phyloP scores from a whole-genome alignment of 352 stramenopile genomes.

The Globisporangium carolinianum region DNA sequence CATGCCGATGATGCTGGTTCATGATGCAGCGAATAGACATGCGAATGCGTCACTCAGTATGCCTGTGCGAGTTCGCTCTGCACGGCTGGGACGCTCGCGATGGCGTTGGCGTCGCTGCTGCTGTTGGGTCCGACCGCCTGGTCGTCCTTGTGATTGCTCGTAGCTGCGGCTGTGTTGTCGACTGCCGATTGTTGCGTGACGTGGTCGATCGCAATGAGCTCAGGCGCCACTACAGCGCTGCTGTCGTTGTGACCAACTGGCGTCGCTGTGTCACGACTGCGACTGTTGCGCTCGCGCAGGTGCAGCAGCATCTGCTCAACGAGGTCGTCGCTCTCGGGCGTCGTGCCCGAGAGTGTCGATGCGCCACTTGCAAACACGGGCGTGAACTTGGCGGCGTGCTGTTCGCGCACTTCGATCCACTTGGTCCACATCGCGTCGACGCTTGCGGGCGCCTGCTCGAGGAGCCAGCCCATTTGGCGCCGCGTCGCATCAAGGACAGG shows the following conservation, averaged over 20 bases:
- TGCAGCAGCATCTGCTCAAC: slow-evolving; percentile 12
- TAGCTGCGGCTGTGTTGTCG: neutral
- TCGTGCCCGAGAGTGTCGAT: neutral
- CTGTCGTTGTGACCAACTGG: neutral
- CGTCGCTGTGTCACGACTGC: neutral
- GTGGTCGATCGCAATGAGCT: neutral
- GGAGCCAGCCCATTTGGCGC: slow-evolving; percentile 74
- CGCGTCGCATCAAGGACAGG: slow-evolving; percentile 69
- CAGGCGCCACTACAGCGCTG: neutral
- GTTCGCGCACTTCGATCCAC: slow-evolving; percentile 76
- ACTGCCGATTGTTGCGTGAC: neutral
- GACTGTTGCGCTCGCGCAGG: slow-evolving; percentile 8
- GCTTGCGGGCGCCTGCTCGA: slow-evolving; percentile 59
- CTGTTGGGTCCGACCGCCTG: too few species aligned
- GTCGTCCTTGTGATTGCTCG: too few species aligned
- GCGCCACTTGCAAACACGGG: slow-evolving; percentile 14
- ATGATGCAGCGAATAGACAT: neutral
- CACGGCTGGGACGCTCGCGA: neutral
- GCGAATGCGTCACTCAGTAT: slow-evolving; percentile 3
- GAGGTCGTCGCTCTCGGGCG: slow-evolving; percentile 12
- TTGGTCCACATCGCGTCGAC: slow-evolving; percentile 83
- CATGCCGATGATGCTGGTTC: too few species aligned
- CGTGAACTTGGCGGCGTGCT: slow-evolving; percentile 54
- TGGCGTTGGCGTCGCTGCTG: too few species aligned
- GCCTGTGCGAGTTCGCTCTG: slow-evolving; percentile 10